Evolutionary conservation across 768 basidiomycete species (phyloP).

Genomic region (Pisolithus marmoratus): DNA sequence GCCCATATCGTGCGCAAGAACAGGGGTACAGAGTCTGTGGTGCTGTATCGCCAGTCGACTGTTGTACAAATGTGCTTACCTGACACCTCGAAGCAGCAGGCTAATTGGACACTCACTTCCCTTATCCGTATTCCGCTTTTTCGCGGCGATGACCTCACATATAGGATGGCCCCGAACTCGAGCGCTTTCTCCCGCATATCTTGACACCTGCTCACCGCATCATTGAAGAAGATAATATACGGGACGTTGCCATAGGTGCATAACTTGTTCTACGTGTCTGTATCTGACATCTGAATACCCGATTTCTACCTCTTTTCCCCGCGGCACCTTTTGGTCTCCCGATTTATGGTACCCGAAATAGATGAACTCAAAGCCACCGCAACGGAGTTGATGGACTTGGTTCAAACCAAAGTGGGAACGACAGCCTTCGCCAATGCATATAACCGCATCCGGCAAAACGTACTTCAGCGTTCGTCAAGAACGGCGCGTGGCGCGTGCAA

Average conservation of each 20-base stretch:
- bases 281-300: too few relatives aligned
- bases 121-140: constrained; percentile 79
- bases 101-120: constrained; percentile 83
- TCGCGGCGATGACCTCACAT: constrained; percentile 81
- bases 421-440: constrained; percentile 77
- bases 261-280: too few relatives aligned
- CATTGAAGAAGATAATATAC: constrained; percentile 78
- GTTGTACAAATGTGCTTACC: constrained; percentile 1
- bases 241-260: constrained; percentile 74
- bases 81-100: constrained; percentile 33
- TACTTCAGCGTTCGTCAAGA: constrained; percentile 62
- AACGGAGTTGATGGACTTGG: constrained; percentile 77
- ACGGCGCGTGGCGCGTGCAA: constrained; percentile 55
- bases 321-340: background rate
- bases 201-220: constrained; percentile 84
- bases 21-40: constrained; percentile 38
- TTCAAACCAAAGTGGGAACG: constrained; percentile 85
- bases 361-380: constrained; percentile 81
- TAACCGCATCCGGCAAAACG: constrained; percentile 72
- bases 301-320: too few relatives aligned
- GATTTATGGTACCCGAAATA: constrained; percentile 22
- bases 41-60: constrained; percentile 36
- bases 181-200: constrained; percentile 76
- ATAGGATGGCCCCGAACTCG: constrained; percentile 55
- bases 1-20: constrained; percentile 68